Conservation (phyloP, 2,329 filamentous ascomycete genomes). For the Scytalidium sp. region DNA sequence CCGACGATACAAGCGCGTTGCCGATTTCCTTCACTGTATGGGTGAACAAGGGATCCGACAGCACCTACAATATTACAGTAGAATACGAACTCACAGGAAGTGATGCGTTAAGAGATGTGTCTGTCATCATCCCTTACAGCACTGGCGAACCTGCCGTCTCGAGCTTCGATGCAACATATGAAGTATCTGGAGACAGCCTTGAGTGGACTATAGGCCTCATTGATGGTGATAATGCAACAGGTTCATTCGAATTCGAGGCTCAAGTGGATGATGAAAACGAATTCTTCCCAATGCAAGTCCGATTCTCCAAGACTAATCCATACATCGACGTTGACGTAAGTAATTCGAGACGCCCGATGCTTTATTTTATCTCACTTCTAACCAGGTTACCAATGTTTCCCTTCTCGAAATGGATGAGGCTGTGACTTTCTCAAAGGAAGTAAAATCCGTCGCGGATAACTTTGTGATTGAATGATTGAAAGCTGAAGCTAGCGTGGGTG, state of each 20-base stretch:
- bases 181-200: constrained; percentile 86
- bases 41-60: constrained; percentile 83
- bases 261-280: constrained; percentile 84
- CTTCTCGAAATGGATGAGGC: constrained; percentile 74
- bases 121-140: constrained; percentile 82
- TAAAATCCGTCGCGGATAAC: constrained; percentile 72
- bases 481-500: constrained; percentile 10
- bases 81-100: constrained; percentile 91
- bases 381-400: constrained; percentile 64
- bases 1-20: constrained; percentile 74
- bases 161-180: constrained; percentile 91
- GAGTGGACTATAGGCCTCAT: constrained; percentile 93
- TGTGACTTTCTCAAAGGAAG: constrained; percentile 78
- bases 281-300: constrained; percentile 96
- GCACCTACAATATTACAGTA: constrained; percentile 84
- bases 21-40: constrained; percentile 97
- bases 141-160: constrained; percentile 83
- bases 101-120: constrained; percentile 77
- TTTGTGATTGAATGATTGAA: constrained; percentile 68
- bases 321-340: constrained; percentile 93
- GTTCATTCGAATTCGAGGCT: constrained; percentile 94
- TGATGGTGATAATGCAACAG: constrained; percentile 76
- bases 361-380: constrained; percentile 20
- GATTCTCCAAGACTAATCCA: constrained; percentile 81
- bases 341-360: constrained; percentile 22